Percentiles rank a stretch among this genome's conserved stretches.
phyloP scores from a whole-genome alignment of 306 rosid genomes.

The Abrus precatorius region DNA sequence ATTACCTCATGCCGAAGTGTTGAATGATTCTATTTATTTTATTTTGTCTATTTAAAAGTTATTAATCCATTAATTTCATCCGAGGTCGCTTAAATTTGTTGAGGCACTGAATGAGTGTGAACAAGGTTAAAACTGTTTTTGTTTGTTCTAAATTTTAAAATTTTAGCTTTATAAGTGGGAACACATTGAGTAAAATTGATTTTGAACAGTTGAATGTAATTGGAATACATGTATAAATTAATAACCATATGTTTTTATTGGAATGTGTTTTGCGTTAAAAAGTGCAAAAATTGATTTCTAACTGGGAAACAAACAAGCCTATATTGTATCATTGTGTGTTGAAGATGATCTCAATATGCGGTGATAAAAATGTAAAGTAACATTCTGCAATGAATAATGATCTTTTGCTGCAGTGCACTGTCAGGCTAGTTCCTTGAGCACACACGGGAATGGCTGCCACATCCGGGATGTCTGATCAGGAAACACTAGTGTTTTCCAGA shows the following conservation, averaged over 20 bases:
- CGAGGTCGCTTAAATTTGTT: constrained; percentile 18
- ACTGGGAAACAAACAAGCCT: too few relatives aligned
- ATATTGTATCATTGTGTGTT: constrained; percentile 8
- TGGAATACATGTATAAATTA: too few relatives aligned
- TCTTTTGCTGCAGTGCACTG: constrained; percentile 30
- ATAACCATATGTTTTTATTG: too few relatives aligned
- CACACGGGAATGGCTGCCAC: constrained; percentile 57
- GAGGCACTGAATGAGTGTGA: constrained; percentile 20
- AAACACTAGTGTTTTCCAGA: constrained; percentile 44
- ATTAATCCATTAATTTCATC: constrained; percentile 9
- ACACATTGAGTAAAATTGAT: background rate
- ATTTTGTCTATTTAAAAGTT: background rate
- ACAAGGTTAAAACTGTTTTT: constrained; percentile 1
- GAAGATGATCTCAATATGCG: constrained; percentile 3
- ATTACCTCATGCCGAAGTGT: background rate
- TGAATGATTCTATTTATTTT: background rate
- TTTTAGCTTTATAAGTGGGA: constrained; percentile 13
- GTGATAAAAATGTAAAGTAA: constrained; percentile 38
- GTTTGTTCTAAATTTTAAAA: constrained; percentile 6
- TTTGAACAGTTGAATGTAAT: too few relatives aligned
- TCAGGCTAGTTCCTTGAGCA: constrained; percentile 30
- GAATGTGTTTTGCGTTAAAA: too few relatives aligned
- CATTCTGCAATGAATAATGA: constrained; percentile 28
- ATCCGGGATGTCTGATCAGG: constrained; percentile 47
- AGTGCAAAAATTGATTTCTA: too few relatives aligned